Evolutionary conservation across 2,329 filamentous ascomycete species (phyloP).

Genomic region (Fusarium multiceps): DNA sequence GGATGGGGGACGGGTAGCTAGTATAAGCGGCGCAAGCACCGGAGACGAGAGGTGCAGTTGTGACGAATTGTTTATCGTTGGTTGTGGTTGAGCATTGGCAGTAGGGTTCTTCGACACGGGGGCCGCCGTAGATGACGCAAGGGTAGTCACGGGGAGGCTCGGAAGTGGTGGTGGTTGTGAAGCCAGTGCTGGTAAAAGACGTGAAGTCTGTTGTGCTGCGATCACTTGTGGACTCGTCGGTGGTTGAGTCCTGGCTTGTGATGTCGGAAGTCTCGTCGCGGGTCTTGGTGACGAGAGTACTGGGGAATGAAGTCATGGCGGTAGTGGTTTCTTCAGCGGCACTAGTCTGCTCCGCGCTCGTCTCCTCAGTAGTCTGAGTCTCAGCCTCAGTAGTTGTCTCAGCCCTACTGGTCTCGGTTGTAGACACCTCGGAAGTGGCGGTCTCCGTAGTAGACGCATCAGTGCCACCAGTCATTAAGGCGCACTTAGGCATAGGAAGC

Average conservation of each 20-base stretch:
- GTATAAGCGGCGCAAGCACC: conserved; percentile 14
- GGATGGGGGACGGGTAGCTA: background rate
- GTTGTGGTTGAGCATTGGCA: conserved; percentile 14
- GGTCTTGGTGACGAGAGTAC: background rate
- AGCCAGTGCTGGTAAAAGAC: background rate
- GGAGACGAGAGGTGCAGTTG: conserved; percentile 23
- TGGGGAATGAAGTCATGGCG: background rate
- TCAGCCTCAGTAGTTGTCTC: background rate
- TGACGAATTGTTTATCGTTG: conserved; percentile 14
- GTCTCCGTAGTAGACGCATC: background rate
- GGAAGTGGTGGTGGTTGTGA: background rate
- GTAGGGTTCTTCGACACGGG: conserved; percentile 4
- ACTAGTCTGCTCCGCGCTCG: background rate
- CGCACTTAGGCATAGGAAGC: background rate
- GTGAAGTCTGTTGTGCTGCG: background rate
- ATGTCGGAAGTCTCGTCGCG: background rate
- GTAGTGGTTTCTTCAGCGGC: background rate
- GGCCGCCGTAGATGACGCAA: conserved; percentile 4
- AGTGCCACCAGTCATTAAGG: background rate
- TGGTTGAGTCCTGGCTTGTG: background rate
- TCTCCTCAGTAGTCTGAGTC: background rate
- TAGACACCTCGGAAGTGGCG: background rate
- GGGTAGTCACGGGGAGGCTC: background rate
- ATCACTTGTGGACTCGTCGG: background rate
- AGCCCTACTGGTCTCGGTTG: background rate